Evolutionary conservation across 495 filamentous ascomycete genomes (phyloP).

Genomic region (Neurospora pannonica): DNA sequence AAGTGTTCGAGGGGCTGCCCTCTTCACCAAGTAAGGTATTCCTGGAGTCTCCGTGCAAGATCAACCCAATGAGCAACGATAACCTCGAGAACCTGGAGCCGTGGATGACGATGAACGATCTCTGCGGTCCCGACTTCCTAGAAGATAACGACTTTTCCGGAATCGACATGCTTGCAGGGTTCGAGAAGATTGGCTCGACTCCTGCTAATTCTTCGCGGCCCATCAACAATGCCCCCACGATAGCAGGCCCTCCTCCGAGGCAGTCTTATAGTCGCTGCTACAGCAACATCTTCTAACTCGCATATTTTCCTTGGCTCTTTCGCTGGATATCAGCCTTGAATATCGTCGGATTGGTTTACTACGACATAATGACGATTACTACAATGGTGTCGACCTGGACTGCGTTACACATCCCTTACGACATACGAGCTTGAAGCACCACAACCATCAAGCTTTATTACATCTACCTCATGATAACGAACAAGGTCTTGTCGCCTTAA

Average conservation of each 20-base stretch:
- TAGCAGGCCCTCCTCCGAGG: slow-evolving; percentile 17
- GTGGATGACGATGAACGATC: slow-evolving; percentile 42
- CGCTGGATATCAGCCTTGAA: neutral
- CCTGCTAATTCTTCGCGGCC: slow-evolving; percentile 16
- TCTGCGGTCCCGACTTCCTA: slow-evolving; percentile 43
- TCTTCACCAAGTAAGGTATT: slow-evolving; percentile 48
- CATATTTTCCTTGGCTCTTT: slow-evolving; percentile 12
- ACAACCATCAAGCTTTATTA: neutral
- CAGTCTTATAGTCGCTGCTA: slow-evolving; percentile 25
- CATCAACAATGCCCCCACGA: slow-evolving; percentile 20
- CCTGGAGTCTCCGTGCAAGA: slow-evolving; percentile 34
- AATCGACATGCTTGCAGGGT: slow-evolving; percentile 79
- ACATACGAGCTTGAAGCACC: neutral
- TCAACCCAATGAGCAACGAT: slow-evolving; percentile 34
- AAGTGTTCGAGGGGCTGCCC: slow-evolving; percentile 40
- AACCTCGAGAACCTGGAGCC: slow-evolving; percentile 24
- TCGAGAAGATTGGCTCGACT: slow-evolving; percentile 72
- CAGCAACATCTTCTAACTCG: slow-evolving; percentile 33
- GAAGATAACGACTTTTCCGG: slow-evolving; percentile 58
- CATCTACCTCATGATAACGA: neutral
- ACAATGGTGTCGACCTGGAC: neutral
- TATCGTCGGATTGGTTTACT: neutral
- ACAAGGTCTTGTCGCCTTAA: neutral
- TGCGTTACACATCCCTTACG: neutral
- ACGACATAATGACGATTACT: neutral